phyloP scores from a whole-genome alignment of 129 eudicot species.

The Heracleum sosnowskyi region DNA sequence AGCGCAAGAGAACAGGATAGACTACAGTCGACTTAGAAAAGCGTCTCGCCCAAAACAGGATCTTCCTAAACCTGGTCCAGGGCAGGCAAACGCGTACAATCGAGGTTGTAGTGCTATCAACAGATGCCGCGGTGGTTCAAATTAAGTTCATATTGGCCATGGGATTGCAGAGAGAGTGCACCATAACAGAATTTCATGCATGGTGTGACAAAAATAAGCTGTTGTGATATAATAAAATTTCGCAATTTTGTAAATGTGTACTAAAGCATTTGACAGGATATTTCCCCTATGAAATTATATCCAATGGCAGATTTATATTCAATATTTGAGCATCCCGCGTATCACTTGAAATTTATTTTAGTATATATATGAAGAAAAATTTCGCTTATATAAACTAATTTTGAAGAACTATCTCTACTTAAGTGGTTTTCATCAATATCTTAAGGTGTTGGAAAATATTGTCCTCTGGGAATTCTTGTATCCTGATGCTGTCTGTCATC shows the following conservation, averaged over 20 bases:
- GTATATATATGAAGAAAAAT: too few species aligned
- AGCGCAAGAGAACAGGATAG: neutral
- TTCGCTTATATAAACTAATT: too few species aligned
- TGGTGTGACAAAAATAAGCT: neutral
- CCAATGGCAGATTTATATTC: too few species aligned
- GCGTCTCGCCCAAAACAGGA: neutral
- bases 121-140: neutral
- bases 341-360: too few species aligned
- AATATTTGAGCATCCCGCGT: neutral
- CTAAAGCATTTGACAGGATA: neutral
- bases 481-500: too few species aligned
- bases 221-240: neutral
- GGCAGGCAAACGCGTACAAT: neutral
- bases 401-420: too few species aligned
- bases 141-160: neutral
- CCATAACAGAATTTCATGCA: neutral
- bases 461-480: too few species aligned
- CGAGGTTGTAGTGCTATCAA: neutral
- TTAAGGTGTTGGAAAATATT: too few species aligned
- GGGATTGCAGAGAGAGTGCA: neutral
- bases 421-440: too few species aligned
- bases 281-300: too few species aligned
- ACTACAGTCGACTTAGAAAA: neutral
- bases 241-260: neutral
- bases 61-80: neutral